Conservation (phyloP, 202 grass and related monocot genomes). For the Setaria italica region DNA sequence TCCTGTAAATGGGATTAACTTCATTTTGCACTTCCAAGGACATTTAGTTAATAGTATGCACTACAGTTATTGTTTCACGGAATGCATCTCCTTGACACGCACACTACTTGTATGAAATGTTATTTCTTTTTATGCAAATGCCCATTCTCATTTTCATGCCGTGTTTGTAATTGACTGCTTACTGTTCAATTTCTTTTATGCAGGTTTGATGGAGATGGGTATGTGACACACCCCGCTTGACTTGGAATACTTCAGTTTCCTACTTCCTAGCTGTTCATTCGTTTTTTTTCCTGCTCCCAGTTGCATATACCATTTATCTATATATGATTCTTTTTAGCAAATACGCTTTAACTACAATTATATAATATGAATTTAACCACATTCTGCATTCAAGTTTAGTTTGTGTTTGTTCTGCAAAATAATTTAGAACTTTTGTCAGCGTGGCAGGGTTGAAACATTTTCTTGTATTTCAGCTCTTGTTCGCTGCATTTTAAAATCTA, state of each 20-base stretch:
- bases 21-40: not conserved
- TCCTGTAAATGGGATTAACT: not conserved
- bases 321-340: not conserved
- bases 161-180: slow-evolving; percentile 17
- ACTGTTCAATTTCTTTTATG: slow-evolving; percentile 28
- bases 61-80: not conserved
- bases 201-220: slow-evolving; percentile 99
- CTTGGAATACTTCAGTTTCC: not conserved
- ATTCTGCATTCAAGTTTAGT: not conserved
- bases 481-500: not conserved
- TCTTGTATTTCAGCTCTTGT: not conserved
- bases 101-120: not conserved
- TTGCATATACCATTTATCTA: slow-evolving; percentile 1
- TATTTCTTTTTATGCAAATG: not conserved
- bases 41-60: not conserved
- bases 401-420: not conserved
- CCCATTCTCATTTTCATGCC: not conserved
- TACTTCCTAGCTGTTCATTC: not conserved
- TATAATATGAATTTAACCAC: not conserved
- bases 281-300: slow-evolving; percentile 24
- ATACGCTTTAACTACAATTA: not conserved
- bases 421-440: not conserved
- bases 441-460: not conserved
- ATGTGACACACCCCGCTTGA: slow-evolving; percentile 35
- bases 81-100: not conserved